phyloP scores from a whole-genome alignment of 768 basidiomycete genomes.

The Leccinellum luteum region DNA sequence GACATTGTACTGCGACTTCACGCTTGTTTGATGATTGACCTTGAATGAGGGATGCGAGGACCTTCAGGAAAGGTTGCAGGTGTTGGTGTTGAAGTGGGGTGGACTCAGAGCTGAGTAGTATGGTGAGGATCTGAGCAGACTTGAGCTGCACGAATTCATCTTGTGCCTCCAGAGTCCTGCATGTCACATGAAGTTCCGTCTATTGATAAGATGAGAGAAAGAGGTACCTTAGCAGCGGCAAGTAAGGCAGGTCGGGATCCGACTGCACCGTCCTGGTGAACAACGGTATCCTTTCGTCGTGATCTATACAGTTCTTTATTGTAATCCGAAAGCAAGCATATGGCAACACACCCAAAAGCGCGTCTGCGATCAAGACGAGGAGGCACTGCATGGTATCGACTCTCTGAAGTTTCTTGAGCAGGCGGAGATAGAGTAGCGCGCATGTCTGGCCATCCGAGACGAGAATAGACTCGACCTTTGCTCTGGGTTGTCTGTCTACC shows the following conservation, averaged over 20 bases:
- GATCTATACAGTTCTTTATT: conserved; percentile 47
- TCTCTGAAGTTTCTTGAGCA: conserved; percentile 83
- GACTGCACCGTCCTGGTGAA: conserved; percentile 59
- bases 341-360: conserved; percentile 66
- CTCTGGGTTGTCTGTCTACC: conserved; percentile 76
- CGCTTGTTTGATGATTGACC: conserved; percentile 63
- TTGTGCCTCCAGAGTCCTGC: conserved; percentile 74
- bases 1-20: conserved; percentile 89
- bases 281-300: conserved; percentile 81
- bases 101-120: conserved; percentile 67
- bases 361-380: conserved; percentile 85
- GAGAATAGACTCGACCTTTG: conserved; percentile 72
- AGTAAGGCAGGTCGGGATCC: conserved; percentile 81
- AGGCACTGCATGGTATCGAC: conserved; percentile 87
- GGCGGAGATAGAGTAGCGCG: conserved; percentile 82
- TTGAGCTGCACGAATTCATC: conserved; percentile 98
- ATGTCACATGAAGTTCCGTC: conserved; percentile 4
- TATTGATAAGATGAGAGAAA: background rate
- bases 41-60: conserved; percentile 60
- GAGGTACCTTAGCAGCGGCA: conserved; percentile 67
- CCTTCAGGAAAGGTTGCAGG: conserved; percentile 57
- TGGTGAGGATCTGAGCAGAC: conserved; percentile 80
- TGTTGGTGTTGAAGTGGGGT: conserved; percentile 49
- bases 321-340: background rate
- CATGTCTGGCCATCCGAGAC: conserved; percentile 82